Percentiles rank a stretch among this genome's conserved stretches.
Conservation (phyloP, 345 rosid genomes). For the Cardiospermum halicacabum region DNA sequence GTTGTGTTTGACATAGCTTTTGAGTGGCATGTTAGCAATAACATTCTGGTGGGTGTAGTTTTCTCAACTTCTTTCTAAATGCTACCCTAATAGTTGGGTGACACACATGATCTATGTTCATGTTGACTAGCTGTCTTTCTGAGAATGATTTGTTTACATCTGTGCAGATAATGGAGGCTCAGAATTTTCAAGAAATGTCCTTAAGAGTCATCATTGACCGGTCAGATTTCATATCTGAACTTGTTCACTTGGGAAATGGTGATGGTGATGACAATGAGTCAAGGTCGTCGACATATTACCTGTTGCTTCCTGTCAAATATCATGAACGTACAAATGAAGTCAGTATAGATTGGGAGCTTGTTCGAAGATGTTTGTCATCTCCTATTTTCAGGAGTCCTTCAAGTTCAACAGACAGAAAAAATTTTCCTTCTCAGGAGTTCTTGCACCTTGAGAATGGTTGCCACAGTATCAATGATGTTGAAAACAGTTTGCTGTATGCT, state of each 20-base stretch:
- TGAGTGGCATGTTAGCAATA: too few relatives aligned
- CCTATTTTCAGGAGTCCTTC: constrained; percentile 54
- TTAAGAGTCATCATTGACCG: constrained; percentile 71
- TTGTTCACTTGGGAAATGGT: constrained; percentile 50
- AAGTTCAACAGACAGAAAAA: constrained; percentile 22
- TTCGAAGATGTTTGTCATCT: constrained; percentile 72
- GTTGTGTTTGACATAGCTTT: constrained; percentile 12
- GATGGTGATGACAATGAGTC: constrained; percentile 30
- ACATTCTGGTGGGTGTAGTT: too few relatives aligned
- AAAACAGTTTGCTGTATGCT: constrained; percentile 68
- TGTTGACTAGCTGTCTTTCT: constrained; percentile 8
- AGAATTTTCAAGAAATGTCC: constrained; percentile 72
- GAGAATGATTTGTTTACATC: constrained; percentile 8
- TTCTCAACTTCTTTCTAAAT: too few relatives aligned
- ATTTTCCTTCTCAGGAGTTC: constrained; percentile 20
- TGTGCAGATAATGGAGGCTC: constrained; percentile 61
- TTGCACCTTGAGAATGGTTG: constrained; percentile 67
- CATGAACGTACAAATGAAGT: constrained; percentile 24
- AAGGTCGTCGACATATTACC: constrained; percentile 55
- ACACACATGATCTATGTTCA: too few relatives aligned
- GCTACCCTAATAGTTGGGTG: constrained; percentile 10
- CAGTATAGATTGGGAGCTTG: constrained; percentile 57
- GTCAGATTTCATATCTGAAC: constrained; percentile 42
- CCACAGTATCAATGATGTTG: constrained; percentile 43
- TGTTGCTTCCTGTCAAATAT: constrained; percentile 67